phyloP scores from a whole-genome alignment of 768 basidiomycete genomes.

The Leucocoprinus sp. region DNA sequence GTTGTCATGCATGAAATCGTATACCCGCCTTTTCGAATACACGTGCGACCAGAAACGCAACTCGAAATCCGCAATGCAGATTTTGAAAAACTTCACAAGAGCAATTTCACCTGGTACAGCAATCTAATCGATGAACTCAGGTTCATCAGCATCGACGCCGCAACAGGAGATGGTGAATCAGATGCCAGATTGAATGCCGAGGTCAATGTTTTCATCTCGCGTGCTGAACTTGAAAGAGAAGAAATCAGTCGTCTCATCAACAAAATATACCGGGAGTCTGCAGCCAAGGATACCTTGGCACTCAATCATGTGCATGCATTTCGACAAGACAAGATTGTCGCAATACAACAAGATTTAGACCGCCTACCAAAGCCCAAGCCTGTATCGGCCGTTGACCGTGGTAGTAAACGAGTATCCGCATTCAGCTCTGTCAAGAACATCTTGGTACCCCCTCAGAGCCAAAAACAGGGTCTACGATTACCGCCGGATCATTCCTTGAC shows the following conservation, averaged over 20 bases:
- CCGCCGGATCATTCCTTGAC: conserved; percentile 53
- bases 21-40: conserved; percentile 82
- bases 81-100: conserved; percentile 64
- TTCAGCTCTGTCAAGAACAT: conserved; percentile 66
- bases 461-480: conserved; percentile 41
- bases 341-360: conserved; percentile 95
- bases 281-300: conserved; percentile 78
- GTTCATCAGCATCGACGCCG: conserved; percentile 68
- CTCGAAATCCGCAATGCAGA: conserved; percentile 90
- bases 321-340: conserved; percentile 88
- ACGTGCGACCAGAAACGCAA: conserved; percentile 79
- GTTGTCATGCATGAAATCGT: conserved; percentile 80
- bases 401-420: conserved; percentile 46
- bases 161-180: conserved; percentile 68
- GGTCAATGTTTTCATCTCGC: conserved; percentile 56
- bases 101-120: conserved; percentile 69
- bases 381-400: conserved; percentile 39
- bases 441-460: conserved; percentile 40
- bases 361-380: conserved; percentile 68
- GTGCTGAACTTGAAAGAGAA: conserved; percentile 68
- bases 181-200: conserved; percentile 56
- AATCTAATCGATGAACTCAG: conserved; percentile 69
- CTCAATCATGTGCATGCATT: conserved; percentile 80
- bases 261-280: conserved; percentile 69
- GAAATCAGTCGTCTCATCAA: conserved; percentile 72